Conservation (phyloP, 331 rosid species). For the Quercus phellos region DNA sequence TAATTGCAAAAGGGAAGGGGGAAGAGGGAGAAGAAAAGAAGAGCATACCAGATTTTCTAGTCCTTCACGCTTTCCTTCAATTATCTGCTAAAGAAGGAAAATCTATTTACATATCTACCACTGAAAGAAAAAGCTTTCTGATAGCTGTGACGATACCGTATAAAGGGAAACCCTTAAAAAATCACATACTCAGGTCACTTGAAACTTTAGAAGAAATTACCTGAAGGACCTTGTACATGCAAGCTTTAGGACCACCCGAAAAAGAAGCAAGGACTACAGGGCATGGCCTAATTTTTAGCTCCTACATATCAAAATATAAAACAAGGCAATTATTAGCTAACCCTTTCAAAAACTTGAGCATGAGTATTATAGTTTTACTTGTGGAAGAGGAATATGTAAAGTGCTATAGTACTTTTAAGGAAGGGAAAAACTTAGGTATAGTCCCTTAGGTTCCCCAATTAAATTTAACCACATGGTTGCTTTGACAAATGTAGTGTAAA, state of each 20-base stretch:
- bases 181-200: neutral
- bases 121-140: neutral
- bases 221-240: constrained; percentile 87
- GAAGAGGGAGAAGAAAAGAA: neutral
- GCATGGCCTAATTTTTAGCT: constrained; percentile 63
- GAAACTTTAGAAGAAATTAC: constrained; percentile 32
- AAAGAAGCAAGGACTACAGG: constrained; percentile 86
- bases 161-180: neutral
- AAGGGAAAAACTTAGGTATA: neutral
- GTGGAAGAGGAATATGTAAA: neutral
- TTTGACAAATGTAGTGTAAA: too few species aligned
- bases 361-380: neutral
- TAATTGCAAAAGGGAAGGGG: constrained; percentile 9
- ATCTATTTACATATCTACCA: neutral
- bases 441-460: too few species aligned
- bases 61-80: constrained; percentile 52
- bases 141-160: neutral
- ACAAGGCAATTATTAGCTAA: constrained; percentile 5
- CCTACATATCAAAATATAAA: constrained; percentile 43
- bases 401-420: neutral
- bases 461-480: too few species aligned
- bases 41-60: constrained; percentile 56
- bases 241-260: constrained; percentile 92
- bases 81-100: constrained; percentile 55
- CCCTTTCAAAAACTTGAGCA: constrained; percentile 1